Evolutionary conservation across 371 early-diverging fungal genomes (phyloP).

Genomic region (Mortierella sp.): DNA sequence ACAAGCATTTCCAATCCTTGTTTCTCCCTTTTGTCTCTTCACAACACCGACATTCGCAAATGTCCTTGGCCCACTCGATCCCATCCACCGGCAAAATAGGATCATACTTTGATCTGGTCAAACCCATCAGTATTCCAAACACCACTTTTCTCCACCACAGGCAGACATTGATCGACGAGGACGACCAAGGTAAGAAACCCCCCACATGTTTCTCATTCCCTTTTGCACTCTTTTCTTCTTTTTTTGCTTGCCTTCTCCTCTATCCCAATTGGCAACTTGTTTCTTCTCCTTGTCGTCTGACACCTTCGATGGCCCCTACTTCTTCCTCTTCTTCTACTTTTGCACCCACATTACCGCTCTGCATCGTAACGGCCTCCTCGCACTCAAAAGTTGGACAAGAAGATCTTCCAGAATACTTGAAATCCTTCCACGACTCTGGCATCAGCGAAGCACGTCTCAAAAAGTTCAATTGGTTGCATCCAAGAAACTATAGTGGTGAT

Average conservation of each 20-base stretch:
- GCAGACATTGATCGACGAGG: not conserved
- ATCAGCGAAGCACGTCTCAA: conserved; percentile 30
- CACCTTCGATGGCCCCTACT: not conserved
- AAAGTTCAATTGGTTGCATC: conserved; percentile 42
- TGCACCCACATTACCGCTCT: not conserved
- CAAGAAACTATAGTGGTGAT: conserved; percentile 27
- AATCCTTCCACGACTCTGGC: conserved; percentile 32
- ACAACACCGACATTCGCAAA: not conserved
- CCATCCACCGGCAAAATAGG: not conserved
- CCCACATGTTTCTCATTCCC: no score
- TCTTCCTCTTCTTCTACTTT: not conserved
- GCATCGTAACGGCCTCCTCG: no score
- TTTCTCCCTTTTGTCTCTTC: not conserved
- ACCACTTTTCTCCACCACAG: conserved; percentile 4
- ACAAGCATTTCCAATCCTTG: no score
- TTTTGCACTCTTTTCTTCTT: no score
- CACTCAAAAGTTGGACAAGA: not conserved
- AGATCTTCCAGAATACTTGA: conserved; percentile 23
- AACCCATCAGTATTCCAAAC: conserved; percentile 30
- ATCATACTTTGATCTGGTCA: conserved; percentile 36
- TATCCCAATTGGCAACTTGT: not conserved
- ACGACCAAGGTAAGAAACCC: conserved; percentile 21
- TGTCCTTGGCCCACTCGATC: not conserved
- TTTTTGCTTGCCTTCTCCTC: no score
- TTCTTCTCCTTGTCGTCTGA: not conserved